Percentiles rank a stretch among this genome's conserved stretches.
Conservation (phyloP, 2,329 filamentous ascomycete genomes). For the Trichoderma atrobrunneum region DNA sequence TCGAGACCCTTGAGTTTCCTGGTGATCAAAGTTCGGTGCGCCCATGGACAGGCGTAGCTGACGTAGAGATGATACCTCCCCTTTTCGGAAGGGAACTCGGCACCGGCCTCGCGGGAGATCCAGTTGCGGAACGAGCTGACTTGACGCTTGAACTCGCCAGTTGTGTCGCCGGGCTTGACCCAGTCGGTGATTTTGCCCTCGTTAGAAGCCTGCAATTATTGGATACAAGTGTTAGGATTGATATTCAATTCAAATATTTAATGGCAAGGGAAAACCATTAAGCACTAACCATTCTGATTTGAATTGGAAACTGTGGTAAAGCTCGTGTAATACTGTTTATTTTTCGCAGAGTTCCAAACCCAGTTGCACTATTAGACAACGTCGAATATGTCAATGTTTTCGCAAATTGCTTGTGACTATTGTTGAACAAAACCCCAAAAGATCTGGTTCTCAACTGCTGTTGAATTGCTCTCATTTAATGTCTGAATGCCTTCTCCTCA, state of each 20-base stretch:
- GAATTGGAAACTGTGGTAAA: not conserved
- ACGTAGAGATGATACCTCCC: constrained; percentile 93
- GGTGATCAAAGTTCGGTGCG: constrained; percentile 82
- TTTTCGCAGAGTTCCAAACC: not conserved
- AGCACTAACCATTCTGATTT: constrained; percentile 6
- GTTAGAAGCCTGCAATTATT: constrained; percentile 24
- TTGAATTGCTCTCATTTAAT: constrained; percentile 8
- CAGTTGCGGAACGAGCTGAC: constrained; percentile 76
- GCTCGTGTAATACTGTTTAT: not conserved
- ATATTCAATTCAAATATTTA: not conserved
- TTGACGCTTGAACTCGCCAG: constrained; percentile 91
- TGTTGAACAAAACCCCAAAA: not conserved
- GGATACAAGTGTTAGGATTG: constrained; percentile 30
- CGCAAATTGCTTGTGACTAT: not conserved
- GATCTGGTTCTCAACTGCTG: not conserved
- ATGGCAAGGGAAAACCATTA: not conserved
- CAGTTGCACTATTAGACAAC: not conserved
- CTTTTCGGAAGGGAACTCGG: constrained; percentile 80
- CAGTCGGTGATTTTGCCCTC: constrained; percentile 67
- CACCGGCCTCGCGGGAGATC: constrained; percentile 69
- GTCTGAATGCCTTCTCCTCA: not conserved
- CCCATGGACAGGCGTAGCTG: constrained; percentile 92
- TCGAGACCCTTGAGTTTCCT: constrained; percentile 90
- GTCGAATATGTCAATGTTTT: not conserved
- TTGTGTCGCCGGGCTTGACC: constrained; percentile 73